A percentile compares a stretch with the other conserved stretches of the same genome.
Conservation (phyloP, 2,329 filamentous ascomycete genomes). For the Grosmannia penicillata region DNA sequence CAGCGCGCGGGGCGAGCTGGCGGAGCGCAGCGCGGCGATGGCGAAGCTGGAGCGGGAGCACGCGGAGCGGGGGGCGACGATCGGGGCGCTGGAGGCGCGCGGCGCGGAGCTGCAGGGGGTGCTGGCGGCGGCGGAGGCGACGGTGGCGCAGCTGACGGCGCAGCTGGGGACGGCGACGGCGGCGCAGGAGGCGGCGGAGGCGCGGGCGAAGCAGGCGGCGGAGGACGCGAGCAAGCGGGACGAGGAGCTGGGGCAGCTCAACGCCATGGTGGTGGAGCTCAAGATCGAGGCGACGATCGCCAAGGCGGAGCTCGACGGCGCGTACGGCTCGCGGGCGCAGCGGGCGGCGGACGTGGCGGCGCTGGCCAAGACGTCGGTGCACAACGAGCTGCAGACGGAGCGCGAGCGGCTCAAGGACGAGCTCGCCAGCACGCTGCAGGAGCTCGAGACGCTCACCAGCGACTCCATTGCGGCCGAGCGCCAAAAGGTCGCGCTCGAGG, state of each 20-base stretch:
- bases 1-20: slow-evolving; percentile 11
- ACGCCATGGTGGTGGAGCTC: slow-evolving; percentile 38
- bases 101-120: slow-evolving; percentile 23
- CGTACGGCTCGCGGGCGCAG: slow-evolving; percentile 43
- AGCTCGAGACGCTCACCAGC: slow-evolving; percentile 37
- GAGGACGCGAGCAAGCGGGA: slow-evolving; percentile 33
- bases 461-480: slow-evolving; percentile 35
- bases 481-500: slow-evolving; percentile 32
- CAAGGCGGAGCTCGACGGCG: slow-evolving; percentile 46
- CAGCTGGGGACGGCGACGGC: slow-evolving; percentile 18
- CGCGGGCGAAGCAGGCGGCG: slow-evolving; percentile 20
- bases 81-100: slow-evolving; percentile 27
- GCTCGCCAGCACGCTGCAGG: slow-evolving; percentile 32
- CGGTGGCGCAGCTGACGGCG: slow-evolving; percentile 20
- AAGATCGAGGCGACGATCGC: slow-evolving; percentile 48
- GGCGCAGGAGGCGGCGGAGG: slow-evolving; percentile 15
- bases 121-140: slow-evolving; percentile 22
- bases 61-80: slow-evolving; percentile 25
- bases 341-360: slow-evolving; percentile 43
- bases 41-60: slow-evolving; percentile 15
- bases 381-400: slow-evolving; percentile 29
- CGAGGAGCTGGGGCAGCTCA: slow-evolving; percentile 33
- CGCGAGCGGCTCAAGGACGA: slow-evolving; percentile 35
- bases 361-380: slow-evolving; percentile 32
- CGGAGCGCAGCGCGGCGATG: slow-evolving; percentile 12